A percentile compares a stretch with the other conserved stretches of the same genome.
These are phyloP conservation scores for Echria macrotheca DNA, from an alignment of 495 filamentous ascomycete species.

Conservation along the genomic window DNA sequence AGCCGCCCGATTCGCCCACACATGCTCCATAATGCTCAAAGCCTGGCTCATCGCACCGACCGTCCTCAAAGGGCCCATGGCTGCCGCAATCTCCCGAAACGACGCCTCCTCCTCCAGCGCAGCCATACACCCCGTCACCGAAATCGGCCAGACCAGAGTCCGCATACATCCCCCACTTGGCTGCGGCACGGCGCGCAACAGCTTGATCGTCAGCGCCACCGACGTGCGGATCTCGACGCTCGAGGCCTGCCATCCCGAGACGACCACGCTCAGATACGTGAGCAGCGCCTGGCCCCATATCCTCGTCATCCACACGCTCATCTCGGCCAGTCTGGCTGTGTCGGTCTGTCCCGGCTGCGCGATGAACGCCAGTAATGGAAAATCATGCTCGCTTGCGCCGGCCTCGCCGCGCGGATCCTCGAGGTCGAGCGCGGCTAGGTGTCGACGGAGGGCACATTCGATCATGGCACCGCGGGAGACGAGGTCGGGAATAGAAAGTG, in stretches of 20 bases:
- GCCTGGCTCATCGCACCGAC: slow-evolving; percentile 45
- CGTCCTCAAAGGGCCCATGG: slow-evolving; percentile 34
- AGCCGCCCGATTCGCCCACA: slow-evolving; percentile 38
- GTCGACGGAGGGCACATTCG: slow-evolving; percentile 28
- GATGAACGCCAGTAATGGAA: neutral
- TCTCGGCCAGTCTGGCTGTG: neutral
- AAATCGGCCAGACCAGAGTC: slow-evolving; percentile 47
- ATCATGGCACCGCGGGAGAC: slow-evolving; percentile 37
- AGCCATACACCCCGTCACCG: slow-evolving; percentile 48
- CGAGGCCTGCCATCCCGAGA: slow-evolving; percentile 50
- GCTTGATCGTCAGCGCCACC: slow-evolving; percentile 30
- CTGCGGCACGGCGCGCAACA: slow-evolving; percentile 25
- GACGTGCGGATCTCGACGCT: slow-evolving; percentile 32
- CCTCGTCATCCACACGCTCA: slow-evolving; percentile 17
- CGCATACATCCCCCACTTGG: slow-evolving; percentile 30
- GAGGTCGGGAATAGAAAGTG: slow-evolving; percentile 42
- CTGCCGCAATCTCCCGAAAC: slow-evolving; percentile 35
- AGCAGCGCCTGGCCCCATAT: slow-evolving; percentile 47
- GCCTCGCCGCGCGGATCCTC: neutral
- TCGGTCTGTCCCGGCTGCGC: neutral
- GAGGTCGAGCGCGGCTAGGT: slow-evolving; percentile 17
- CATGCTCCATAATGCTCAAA: slow-evolving; percentile 46
- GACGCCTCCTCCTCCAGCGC: slow-evolving; percentile 34
- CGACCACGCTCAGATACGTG: slow-evolving; percentile 44
- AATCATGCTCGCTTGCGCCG: no score